A percentile compares a stretch with the other conserved stretches of the same genome.
Evolutionary conservation across 495 filamentous ascomycete genomes (phyloP).

Genomic region (Lepraria neglecta): DNA sequence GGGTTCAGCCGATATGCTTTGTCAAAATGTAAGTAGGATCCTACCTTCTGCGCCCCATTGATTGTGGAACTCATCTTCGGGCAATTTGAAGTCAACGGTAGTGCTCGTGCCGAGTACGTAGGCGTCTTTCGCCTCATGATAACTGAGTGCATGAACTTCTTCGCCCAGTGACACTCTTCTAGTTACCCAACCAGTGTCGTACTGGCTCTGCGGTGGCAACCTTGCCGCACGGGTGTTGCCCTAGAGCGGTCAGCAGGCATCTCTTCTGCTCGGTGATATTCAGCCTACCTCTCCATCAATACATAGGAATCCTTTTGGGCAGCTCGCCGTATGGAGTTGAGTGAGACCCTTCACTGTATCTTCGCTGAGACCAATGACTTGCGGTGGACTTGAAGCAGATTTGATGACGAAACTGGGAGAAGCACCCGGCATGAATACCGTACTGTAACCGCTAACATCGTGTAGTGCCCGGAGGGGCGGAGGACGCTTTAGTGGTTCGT

Average conservation of each 20-base stretch:
- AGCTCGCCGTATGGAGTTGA: constrained; percentile 64
- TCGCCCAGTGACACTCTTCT: constrained; percentile 61
- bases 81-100: constrained; percentile 64
- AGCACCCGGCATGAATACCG: constrained; percentile 72
- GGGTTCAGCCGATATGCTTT: constrained; percentile 21
- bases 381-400: constrained; percentile 65
- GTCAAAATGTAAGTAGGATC: not conserved
- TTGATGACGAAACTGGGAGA: constrained; percentile 75
- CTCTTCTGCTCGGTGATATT: not conserved
- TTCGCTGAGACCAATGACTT: constrained; percentile 63
- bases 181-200: constrained; percentile 64
- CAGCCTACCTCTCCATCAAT: constrained; percentile 52
- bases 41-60: constrained; percentile 68
- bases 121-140: constrained; percentile 63
- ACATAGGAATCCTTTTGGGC: constrained; percentile 75
- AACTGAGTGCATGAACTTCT: constrained; percentile 66
- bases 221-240: constrained; percentile 61
- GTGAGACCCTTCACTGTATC: constrained; percentile 59
- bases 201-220: constrained; percentile 56
- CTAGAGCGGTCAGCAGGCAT: constrained; percentile 31
- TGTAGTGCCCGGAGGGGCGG: constrained; percentile 53
- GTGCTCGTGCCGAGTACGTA: constrained; percentile 71
- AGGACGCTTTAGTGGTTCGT: constrained; percentile 38
- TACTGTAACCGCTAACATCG: constrained; percentile 66
- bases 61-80: constrained; percentile 73